Percentiles rank a stretch among this genome's conserved stretches.
phyloP scores from a whole-genome alignment of 441 rosid species.

The Corymbia citriodora region DNA sequence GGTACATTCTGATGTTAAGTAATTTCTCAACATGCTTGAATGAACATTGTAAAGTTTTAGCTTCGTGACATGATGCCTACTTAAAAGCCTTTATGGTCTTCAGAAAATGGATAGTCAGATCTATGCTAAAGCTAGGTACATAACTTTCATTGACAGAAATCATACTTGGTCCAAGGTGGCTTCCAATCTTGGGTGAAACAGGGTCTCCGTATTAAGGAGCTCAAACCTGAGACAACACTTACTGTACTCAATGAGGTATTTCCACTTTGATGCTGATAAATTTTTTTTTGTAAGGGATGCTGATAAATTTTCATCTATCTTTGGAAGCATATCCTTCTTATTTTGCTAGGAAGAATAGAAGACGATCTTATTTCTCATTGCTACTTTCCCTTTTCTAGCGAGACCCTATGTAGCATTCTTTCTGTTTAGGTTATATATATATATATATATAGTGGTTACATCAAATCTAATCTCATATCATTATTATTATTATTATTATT shows the following conservation, averaged over 20 bases:
- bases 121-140: background rate
- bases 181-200: slow-evolving; percentile 76
- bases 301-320: background rate
- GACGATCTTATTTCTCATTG: background rate
- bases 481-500: background rate
- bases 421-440: background rate
- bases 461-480: background rate
- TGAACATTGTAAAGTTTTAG: background rate
- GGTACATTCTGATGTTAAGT: background rate
- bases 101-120: background rate
- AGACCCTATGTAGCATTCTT: background rate
- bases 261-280: background rate
- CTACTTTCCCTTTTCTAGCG: background rate
- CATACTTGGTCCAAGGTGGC: slow-evolving; percentile 87
- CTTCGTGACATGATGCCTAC: background rate
- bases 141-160: slow-evolving; percentile 39
- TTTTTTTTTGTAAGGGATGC: no score
- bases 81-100: background rate
- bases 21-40: background rate
- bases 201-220: slow-evolving; percentile 79
- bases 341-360: background rate
- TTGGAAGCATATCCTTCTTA: background rate
- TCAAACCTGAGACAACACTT: slow-evolving; percentile 74
- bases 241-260: slow-evolving; percentile 81
- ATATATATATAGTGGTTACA: background rate